phyloP scores from a whole-genome alignment of 176 grass and related monocot species.

The Oryza nivara region DNA sequence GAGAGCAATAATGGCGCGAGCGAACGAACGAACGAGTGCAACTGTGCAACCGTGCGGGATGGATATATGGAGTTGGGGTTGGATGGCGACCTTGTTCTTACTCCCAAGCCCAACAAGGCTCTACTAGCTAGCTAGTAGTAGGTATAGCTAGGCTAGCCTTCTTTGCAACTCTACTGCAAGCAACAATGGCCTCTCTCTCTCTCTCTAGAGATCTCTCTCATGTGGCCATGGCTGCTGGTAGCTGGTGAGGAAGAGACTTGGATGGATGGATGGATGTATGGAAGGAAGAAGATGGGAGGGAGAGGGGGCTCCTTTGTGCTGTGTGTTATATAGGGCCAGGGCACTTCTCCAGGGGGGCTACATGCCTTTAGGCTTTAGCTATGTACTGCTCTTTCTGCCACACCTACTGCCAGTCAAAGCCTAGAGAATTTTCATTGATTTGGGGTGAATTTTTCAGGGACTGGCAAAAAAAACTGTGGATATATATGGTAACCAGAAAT shows the following conservation, averaged over 20 bases:
- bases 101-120: background rate
- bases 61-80: background rate
- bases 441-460: background rate
- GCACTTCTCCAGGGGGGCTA: background rate
- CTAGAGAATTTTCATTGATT: background rate
- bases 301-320: background rate
- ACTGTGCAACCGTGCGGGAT: constrained; percentile 17
- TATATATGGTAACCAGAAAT: background rate
- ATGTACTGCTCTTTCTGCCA: background rate
- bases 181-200: background rate
- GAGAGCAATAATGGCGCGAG: constrained; percentile 16
- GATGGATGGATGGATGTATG: background rate
- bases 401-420: background rate
- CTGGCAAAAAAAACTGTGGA: background rate
- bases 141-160: too few species aligned
- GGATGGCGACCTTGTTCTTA: constrained; percentile 40
- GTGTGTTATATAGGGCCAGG: constrained; percentile 33
- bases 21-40: background rate
- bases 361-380: constrained; percentile 1
- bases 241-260: background rate
- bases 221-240: constrained; percentile 26
- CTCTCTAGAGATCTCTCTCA: background rate
- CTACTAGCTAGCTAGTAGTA: background rate
- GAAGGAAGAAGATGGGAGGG: background rate
- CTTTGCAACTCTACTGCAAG: background rate